Percentiles rank a stretch among this genome's conserved stretches.
Evolutionary conservation across 768 basidiomycete genomes (phyloP).

Genomic region (Multifurca ochricompacta): DNA sequence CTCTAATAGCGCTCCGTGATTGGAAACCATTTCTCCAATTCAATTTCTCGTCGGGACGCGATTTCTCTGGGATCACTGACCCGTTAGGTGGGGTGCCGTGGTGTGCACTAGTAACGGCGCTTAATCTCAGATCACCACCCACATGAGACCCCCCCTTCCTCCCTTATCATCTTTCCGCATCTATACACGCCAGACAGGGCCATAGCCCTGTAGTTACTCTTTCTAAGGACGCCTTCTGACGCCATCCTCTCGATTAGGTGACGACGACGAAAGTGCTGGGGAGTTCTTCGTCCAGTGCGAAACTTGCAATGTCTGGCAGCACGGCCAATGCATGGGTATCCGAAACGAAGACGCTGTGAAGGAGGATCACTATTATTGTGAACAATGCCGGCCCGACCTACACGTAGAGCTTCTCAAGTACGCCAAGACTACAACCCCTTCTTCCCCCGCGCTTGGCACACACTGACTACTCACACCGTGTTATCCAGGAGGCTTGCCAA

Average conservation of each 20-base stretch:
- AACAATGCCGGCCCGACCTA: slow-evolving; percentile 81
- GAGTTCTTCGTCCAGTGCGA: slow-evolving; percentile 99
- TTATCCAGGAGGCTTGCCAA: slow-evolving; percentile 55
- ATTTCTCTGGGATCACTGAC: neutral
- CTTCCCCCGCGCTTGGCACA: no score
- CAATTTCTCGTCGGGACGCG: slow-evolving; percentile 6
- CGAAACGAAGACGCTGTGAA: slow-evolving; percentile 66
- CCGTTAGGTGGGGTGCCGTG: slow-evolving; percentile 2
- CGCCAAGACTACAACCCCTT: slow-evolving; percentile 25
- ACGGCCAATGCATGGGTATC: slow-evolving; percentile 93
- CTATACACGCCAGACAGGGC: neutral
- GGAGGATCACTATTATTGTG: slow-evolving; percentile 86
- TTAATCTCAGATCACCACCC: slow-evolving; percentile 4
- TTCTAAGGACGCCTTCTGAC: slow-evolving; percentile 22
- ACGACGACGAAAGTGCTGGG: slow-evolving; percentile 75
- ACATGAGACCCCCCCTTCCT: neutral
- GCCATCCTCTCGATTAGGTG: slow-evolving; percentile 30
- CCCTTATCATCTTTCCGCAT: slow-evolving; percentile 3
- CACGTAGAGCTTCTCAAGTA: slow-evolving; percentile 80
- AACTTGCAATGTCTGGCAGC: slow-evolving; percentile 96
- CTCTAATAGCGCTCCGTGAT: neutral
- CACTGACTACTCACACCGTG: slow-evolving; percentile 12
- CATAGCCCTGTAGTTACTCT: slow-evolving; percentile 6
- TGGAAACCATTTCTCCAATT: neutral
- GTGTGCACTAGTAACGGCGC: slow-evolving; percentile 6